Evolutionary conservation across 441 rosid genomes (phyloP).

Genomic region (Mallotus repandus): DNA sequence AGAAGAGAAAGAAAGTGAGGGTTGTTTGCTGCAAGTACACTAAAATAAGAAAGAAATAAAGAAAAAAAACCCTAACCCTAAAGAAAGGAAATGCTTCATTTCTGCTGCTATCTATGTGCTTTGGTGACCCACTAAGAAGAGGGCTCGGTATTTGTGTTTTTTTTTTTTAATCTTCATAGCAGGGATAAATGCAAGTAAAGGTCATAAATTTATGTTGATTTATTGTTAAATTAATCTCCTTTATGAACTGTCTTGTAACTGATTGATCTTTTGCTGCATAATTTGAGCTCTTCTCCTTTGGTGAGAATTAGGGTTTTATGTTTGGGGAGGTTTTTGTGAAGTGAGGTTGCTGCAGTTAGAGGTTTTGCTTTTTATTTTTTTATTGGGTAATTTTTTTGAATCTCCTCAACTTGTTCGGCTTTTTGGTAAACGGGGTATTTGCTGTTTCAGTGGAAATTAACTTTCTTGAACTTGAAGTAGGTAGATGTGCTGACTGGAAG

Average conservation of each 20-base stretch:
- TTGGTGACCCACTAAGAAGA: constrained; percentile 23
- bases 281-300: constrained; percentile 21
- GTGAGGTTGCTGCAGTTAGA: background rate
- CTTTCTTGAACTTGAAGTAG: constrained; percentile 12
- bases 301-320: constrained; percentile 34
- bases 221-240: constrained; percentile 22
- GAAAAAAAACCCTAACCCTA: constrained; percentile 31
- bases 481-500: constrained; percentile 7
- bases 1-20: constrained; percentile 14
- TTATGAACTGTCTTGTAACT: background rate
- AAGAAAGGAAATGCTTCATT: constrained; percentile 20
- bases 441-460: background rate
- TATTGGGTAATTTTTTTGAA: background rate
- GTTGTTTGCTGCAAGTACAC: constrained; percentile 16
- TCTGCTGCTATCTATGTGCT: constrained; percentile 28
- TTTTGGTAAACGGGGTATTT: background rate
- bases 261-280: constrained; percentile 18
- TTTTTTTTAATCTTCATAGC: background rate
- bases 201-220: constrained; percentile 17
- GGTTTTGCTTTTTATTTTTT: background rate
- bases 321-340: constrained; percentile 9
- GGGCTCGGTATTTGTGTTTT: background rate
- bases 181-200: constrained; percentile 12
- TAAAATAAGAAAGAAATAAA: background rate
- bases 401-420: background rate